Conservation (phyloP, 73 alveolate species). For the Uronychia binucleata region DNA sequence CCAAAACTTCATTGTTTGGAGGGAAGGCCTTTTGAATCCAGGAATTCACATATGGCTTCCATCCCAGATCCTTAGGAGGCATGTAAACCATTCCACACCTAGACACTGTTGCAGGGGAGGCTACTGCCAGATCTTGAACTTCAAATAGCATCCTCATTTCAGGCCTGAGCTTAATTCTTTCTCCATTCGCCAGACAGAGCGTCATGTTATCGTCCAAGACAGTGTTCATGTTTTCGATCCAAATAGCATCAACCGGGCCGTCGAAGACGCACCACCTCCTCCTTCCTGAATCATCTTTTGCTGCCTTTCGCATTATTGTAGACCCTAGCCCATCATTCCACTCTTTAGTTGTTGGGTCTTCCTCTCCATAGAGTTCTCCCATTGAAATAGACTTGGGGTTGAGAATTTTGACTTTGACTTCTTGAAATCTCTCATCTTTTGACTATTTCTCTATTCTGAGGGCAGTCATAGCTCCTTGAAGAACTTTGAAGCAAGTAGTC, state of each 20-base stretch:
- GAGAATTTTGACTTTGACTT: conserved; percentile 63
- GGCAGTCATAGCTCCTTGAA: conserved; percentile 69
- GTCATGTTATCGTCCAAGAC: conserved; percentile 89
- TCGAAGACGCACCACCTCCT: conserved; percentile 85
- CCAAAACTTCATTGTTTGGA: conserved; percentile 66
- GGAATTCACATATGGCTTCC: conserved; percentile 91
- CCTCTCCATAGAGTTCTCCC: conserved; percentile 94
- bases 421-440: conserved; percentile 62
- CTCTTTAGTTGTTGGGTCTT: conserved; percentile 79
- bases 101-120: conserved; percentile 89
- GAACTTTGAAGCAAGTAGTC: conserved; percentile 72
- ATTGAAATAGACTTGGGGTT: conserved; percentile 87
- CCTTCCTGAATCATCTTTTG: conserved; percentile 71
- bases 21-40: conserved; percentile 88
- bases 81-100: conserved; percentile 90
- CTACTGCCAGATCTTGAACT: conserved; percentile 87
- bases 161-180: conserved; percentile 83
- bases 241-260: conserved; percentile 92
- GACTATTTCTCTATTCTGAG: conserved; percentile 49
- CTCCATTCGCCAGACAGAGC: conserved; percentile 89
- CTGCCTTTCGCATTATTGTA: conserved; percentile 71
- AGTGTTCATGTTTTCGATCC: conserved; percentile 95
- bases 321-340: conserved; percentile 89
- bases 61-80: conserved; percentile 86
- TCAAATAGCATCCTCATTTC: conserved; percentile 83